Evolutionary conservation across 2,329 filamentous ascomycete species (phyloP).

Genomic region (Tolypocladium album): DNA sequence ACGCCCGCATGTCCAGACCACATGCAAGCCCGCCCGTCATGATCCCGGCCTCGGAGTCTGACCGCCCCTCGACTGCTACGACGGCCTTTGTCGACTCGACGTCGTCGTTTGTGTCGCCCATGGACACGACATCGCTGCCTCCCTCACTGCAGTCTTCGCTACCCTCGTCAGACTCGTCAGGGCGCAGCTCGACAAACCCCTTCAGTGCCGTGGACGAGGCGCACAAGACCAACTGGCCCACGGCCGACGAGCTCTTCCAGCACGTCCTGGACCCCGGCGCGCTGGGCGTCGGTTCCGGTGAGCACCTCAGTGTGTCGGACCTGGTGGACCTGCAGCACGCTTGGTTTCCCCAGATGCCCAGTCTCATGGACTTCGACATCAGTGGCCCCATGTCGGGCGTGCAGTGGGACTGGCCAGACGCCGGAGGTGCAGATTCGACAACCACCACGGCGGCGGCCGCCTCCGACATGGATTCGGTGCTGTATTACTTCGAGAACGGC

Average conservation of each 20-base stretch:
- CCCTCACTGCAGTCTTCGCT: constrained; percentile 4
- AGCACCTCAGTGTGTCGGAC: constrained; percentile 13
- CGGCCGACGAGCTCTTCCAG: constrained; percentile 12
- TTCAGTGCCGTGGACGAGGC: constrained; percentile 14
- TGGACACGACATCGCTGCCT: constrained; percentile 1
- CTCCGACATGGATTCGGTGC: constrained; percentile 10
- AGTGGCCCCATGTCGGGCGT: constrained; percentile 8
- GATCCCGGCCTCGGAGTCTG: constrained; percentile 3
- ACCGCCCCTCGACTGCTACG: constrained; percentile 7
- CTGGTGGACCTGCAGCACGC: constrained; percentile 12
- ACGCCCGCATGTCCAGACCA: constrained; percentile 7
- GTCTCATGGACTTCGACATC: constrained; percentile 18
- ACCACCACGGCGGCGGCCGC: constrained; percentile 3
- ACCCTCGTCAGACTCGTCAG: constrained; percentile 12
- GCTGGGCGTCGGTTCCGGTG: constrained; percentile 6
- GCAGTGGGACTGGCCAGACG: constrained; percentile 18
- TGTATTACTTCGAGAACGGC: constrained; percentile 11
- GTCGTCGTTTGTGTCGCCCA: constrained; percentile 3
- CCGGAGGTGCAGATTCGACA: constrained; percentile 2
- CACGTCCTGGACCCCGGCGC: constrained; percentile 9
- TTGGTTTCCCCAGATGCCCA: constrained; percentile 18
- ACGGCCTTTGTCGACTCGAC: constrained; percentile 4
- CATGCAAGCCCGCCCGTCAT: constrained; percentile 6
- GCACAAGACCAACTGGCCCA: constrained; percentile 13
- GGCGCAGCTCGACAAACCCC: constrained; percentile 5